Base-by-base conservation (phyloP, 768 basidiomycete genomes). In the Asterophora parasitica region DNA sequence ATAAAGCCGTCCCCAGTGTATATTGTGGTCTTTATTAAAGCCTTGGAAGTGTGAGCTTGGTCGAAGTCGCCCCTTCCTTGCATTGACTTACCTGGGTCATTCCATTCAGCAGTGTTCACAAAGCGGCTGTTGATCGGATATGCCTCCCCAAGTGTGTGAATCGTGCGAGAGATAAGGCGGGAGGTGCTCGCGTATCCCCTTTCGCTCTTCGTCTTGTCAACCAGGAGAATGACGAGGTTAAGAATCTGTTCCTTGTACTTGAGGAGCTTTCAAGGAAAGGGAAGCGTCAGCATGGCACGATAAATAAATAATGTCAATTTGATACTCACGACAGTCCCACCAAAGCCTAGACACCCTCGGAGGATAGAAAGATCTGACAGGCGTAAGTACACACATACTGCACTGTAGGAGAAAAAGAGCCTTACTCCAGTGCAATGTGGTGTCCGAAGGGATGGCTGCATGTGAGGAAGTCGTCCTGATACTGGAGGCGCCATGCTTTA, bases 341-440 rank as follows among this genome's bases (percentile, higher is more conserved):
- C 85, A 57, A 85, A 84, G 3, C 85, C 88, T 42, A 93, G 75
- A 55, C 85, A 86, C 36, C 89, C 92, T 36, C 88, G 81, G 17
- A 95, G 72, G 33, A 95, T 86, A 5, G 84, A 74, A 64, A 93
- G 75, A 64, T 92, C 89, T 90, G 53, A 7, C 9, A 15, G 27
- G 28, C 11, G 9, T 16, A 28, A 44, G 31, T 15, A 47, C n/a
- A 10, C 41, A 41, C 9, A 36, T 37, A 46, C 3, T 34, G 27
- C 38, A 0, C 12, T 23, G 15, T 4, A 4, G 38, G 28, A 17
- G 19, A 30, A 41, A 27, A 41, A 27, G 44, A 57, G 23, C 23
- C 82, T 67, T 58, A 91, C 90, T 93, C 89, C 93, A 96, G 62
- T 96, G 93, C 44, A 97, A 70, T 6, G 91, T 92, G 5, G 89